Base-by-base conservation (phyloP, 176 grass and related monocot genomes). In the Coix lacrymajobi region DNA sequence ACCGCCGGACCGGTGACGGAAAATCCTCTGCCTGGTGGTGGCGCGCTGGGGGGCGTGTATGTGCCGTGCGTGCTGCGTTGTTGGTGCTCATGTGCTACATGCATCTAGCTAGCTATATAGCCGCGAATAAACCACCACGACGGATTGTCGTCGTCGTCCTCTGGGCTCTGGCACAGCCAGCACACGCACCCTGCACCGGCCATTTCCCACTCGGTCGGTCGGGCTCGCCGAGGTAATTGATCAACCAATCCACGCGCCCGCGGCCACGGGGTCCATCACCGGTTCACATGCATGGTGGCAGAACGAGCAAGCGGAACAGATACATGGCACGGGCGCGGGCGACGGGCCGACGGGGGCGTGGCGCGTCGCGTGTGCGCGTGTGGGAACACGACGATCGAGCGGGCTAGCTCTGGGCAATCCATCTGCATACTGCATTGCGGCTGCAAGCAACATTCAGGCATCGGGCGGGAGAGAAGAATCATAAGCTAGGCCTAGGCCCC, bases 391-490 rank as follows among this genome's bases (percentile, higher is more conserved):
- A n/a, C 69, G 64, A 25, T n/a, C 64, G 63, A 34, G 63, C 45
- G 30, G 62, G 62, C 44, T 51, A 25, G 44, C 22, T 51, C 72
- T 8, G 46, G 22, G 77, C 31, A 4, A 66, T 49, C 26, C 8
- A 30, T 34, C 44, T 38, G 70, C 71, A 56, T 69, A 26, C 44
- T 38, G 70, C 71, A 56, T 69, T 79, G 45, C 78, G 64, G 64
- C 78, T 45, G 82, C 61, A 56, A 76, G 44, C 82, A 84, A 76
- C 81, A 66, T 54, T 54, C 15, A n/a, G n/a, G n/a, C n/a, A n/a
- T n/a, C n/a, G n/a, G n/a, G n/a, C n/a, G n/a, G 32, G 13, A 2
- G 12, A 0, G 10, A 8, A 6, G 8, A 32, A n/a, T n/a, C n/a
- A 34, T 44, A 20, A 19, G 30, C 62, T 66, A 10, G 25, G n/a